Percentiles rank a stretch among this genome's conserved stretches.
Evolutionary conservation across 176 grass and related monocot species (phyloP).

Genomic region (Carex pumila): DNA sequence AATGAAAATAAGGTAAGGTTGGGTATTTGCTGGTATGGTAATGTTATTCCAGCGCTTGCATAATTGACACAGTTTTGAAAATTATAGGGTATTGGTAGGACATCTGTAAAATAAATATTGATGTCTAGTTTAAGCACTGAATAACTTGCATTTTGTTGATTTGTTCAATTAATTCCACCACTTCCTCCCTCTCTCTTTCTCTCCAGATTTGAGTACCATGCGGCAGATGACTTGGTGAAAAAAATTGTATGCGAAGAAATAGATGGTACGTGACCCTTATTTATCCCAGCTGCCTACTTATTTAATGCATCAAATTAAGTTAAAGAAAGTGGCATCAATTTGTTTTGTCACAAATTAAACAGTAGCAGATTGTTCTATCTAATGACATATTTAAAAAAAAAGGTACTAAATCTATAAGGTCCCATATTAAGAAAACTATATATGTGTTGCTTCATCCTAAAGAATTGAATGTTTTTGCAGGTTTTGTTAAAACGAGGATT

Average conservation of each 20-base stretch:
- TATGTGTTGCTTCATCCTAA: neutral
- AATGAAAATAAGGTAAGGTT: neutral
- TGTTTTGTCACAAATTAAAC: neutral
- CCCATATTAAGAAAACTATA: neutral
- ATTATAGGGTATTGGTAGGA: neutral
- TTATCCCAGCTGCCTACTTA: neutral
- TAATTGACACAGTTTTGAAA: neutral
- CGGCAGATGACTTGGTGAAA: conserved; percentile 73
- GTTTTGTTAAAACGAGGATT: conserved; percentile 64
- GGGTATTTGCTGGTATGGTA: neutral
- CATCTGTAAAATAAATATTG: neutral
- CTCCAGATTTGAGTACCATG: conserved; percentile 85
- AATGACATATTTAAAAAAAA: neutral
- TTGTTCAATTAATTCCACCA: neutral
- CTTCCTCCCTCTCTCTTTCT: neutral
- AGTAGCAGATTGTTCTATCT: neutral
- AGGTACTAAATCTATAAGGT: neutral
- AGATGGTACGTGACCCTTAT: conserved; percentile 42
- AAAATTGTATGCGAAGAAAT: conserved; percentile 76
- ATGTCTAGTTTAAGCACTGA: neutral
- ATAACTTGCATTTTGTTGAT: neutral
- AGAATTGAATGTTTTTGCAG: conserved; percentile 21
- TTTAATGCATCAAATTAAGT: neutral
- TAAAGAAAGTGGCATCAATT: neutral
- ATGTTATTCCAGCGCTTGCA: neutral